phyloP scores from a whole-genome alignment of 2,329 filamentous ascomycete genomes.

The Fusarium hostae region DNA sequence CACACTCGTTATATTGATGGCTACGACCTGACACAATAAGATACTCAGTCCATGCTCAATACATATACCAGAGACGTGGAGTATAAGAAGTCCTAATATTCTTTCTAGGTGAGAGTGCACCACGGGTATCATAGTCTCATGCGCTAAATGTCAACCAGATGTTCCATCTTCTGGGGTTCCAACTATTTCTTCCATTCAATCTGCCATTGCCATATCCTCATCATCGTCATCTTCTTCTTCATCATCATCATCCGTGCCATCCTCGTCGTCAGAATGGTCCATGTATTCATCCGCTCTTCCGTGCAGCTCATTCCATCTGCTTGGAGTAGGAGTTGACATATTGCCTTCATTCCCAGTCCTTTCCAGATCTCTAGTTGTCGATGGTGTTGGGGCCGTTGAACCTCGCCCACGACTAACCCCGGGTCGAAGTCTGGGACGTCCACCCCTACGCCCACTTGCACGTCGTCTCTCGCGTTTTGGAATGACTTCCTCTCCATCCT shows the following conservation, averaged over 20 bases:
- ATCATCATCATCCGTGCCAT: constrained; percentile 44
- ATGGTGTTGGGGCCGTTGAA: constrained; percentile 3
- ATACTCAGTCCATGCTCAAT: too few species aligned
- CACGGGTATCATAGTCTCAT: constrained; percentile 43
- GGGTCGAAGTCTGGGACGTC: constrained; percentile 38
- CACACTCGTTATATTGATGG: not conserved
- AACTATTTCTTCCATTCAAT: constrained; percentile 7
- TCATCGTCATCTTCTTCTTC: constrained; percentile 46
- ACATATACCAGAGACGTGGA: not conserved
- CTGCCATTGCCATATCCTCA: constrained; percentile 44
- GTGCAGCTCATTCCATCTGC: constrained; percentile 49
- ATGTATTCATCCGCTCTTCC: constrained; percentile 41
- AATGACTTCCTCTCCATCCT: constrained; percentile 42
- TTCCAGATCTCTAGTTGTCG: constrained; percentile 22
- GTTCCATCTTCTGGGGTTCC: not conserved
- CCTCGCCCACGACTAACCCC: constrained; percentile 30
- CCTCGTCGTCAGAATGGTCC: constrained; percentile 43
- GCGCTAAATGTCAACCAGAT: constrained; percentile 11
- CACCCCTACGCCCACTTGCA: constrained; percentile 30
- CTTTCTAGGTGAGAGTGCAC: constrained; percentile 19
- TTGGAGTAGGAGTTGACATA: constrained; percentile 51
- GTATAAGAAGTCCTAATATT: constrained; percentile 7
- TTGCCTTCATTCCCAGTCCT: constrained; percentile 21
- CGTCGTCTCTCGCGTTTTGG: constrained; percentile 34
- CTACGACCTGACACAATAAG: not conserved